Evolutionary conservation across 192 early-diverging fungal genomes (phyloP), one percentile per base, ranked within the genome.

Genomic region (Cladochytrium replicatum): DNA sequence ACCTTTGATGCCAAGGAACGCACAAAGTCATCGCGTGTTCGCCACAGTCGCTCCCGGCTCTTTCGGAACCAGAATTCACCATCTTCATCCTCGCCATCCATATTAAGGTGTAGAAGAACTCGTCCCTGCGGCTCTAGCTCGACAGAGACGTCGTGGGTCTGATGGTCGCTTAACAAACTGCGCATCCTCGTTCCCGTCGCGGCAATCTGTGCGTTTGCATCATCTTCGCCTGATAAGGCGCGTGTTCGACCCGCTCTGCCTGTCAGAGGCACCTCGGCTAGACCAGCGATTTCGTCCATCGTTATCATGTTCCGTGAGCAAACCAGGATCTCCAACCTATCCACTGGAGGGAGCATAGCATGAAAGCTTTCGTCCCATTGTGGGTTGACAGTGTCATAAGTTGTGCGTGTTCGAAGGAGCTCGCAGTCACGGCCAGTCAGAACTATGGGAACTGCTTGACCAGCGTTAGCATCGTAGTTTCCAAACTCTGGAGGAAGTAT

Each of bases 31-130:
- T 75, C 70, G 6, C 71, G 46, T 3, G 71, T 72, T 6, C 74
- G 52, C 5, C 56, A 59, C 23, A 77, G 54, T 31, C 66, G 55
- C 40, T 77, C 71, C 17, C 63, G 59, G 24, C 52, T 60, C 7
- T 64, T 15, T 11, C 69, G 41, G 52, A 77, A 77, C 68, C 71
- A 77, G 50, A 77, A 77, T 25, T 71, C 72, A 3, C 74, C 71
- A 43, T 77, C 74, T 46, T 77, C 74, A 15, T 63, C 59, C 48
- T 69, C 74, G 24, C 74, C 74, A 42, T 77, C 74, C 69, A 77
- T 56, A 3, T 71, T 75, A 22, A 77, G 34, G 5, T 72, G 60
- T 22, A 77, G 34, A 27, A 77, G 41, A 19, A 77, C 53, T 4
- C 74, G 57, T 7, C 74, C 74, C 44, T 77, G 74, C 32, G 74